A percentile compares a stretch with the other conserved stretches of the same genome.
Evolutionary conservation across 2,329 filamentous ascomycete species (phyloP).

Genomic region (Monosporascus ibericus): DNA sequence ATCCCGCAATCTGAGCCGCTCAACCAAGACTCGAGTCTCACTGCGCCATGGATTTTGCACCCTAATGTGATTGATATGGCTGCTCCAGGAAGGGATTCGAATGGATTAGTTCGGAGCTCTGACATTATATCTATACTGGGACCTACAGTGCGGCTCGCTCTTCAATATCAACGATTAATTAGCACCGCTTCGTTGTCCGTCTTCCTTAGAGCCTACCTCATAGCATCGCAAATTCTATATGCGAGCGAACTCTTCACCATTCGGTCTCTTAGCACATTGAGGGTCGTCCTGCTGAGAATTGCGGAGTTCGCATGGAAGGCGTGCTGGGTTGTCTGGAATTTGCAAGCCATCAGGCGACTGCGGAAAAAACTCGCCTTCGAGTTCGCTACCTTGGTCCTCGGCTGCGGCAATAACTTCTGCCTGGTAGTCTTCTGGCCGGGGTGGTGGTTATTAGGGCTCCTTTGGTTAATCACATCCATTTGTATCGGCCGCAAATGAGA

Average conservation of each 20-base stretch:
- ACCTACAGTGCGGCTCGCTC: slow-evolving; percentile 28
- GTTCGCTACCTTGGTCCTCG: slow-evolving; percentile 44
- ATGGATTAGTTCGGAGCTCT: slow-evolving; percentile 22
- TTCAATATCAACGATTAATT: slow-evolving; percentile 30
- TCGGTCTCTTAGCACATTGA: slow-evolving; percentile 24
- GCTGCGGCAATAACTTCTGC: slow-evolving; percentile 41
- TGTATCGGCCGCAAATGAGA: slow-evolving; percentile 23
- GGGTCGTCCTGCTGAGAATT: slow-evolving; percentile 3
- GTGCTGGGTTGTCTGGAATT: slow-evolving; percentile 31
- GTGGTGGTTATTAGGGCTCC: slow-evolving; percentile 41
- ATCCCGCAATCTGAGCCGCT: background rate
- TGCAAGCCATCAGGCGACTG: slow-evolving; percentile 21
- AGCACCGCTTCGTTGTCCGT: slow-evolving; percentile 25
- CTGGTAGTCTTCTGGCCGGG: slow-evolving; percentile 53
- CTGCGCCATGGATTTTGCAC: slow-evolving; percentile 3
- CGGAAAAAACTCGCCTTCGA: slow-evolving; percentile 45
- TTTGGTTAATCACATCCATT: slow-evolving; percentile 28
- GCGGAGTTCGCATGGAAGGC: slow-evolving; percentile 11
- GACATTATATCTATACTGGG: slow-evolving; percentile 26
- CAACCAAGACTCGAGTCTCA: background rate
- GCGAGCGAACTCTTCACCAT: slow-evolving; percentile 24
- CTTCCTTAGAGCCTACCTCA: slow-evolving; percentile 24
- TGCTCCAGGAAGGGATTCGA: slow-evolving; percentile 30
- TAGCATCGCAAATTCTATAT: slow-evolving; percentile 23
- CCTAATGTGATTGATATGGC: slow-evolving; percentile 31